Evolutionary conservation across 176 grass and related monocot genomes (phyloP).

Genomic region (Lolium perenne): DNA sequence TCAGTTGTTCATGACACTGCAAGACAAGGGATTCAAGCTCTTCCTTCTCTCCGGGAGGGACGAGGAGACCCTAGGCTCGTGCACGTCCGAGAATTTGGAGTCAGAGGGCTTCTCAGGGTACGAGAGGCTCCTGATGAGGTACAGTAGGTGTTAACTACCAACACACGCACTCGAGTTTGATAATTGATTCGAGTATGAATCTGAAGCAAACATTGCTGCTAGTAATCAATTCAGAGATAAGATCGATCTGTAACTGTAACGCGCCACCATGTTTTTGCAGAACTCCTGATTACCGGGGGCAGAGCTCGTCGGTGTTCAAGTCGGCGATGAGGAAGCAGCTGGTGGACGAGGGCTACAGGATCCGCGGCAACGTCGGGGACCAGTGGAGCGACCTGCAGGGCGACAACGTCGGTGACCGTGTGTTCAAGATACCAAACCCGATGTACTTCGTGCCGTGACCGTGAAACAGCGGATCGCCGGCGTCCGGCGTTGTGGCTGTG

Average conservation of each 20-base stretch:
- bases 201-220: not conserved
- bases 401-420: slow-evolving; percentile 69
- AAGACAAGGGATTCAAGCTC: slow-evolving; percentile 70
- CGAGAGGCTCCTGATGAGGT: slow-evolving; percentile 87
- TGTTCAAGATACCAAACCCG: slow-evolving; percentile 95
- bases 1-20: slow-evolving; percentile 50
- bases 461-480: not conserved
- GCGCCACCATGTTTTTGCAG: slow-evolving; percentile 37
- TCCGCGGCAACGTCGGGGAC: slow-evolving; percentile 89
- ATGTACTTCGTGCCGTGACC: slow-evolving; percentile 91
- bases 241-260: not conserved
- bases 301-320: slow-evolving; percentile 74
- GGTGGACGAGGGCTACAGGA: slow-evolving; percentile 70
- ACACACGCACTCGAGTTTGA: not conserved
- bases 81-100: slow-evolving; percentile 63
- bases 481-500: not conserved
- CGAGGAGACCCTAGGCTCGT: slow-evolving; percentile 50
- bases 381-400: slow-evolving; percentile 96
- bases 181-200: not conserved
- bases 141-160: not conserved
- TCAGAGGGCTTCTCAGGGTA: slow-evolving; percentile 71
- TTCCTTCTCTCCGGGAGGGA: slow-evolving; percentile 88
- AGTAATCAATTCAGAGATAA: not conserved
- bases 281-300: slow-evolving; percentile 58
- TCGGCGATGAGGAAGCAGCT: slow-evolving; percentile 81